A percentile compares a stretch with the other conserved stretches of the same genome.
Conservation (phyloP, 495 filamentous ascomycete species). For the Coniosporium apollinis region DNA sequence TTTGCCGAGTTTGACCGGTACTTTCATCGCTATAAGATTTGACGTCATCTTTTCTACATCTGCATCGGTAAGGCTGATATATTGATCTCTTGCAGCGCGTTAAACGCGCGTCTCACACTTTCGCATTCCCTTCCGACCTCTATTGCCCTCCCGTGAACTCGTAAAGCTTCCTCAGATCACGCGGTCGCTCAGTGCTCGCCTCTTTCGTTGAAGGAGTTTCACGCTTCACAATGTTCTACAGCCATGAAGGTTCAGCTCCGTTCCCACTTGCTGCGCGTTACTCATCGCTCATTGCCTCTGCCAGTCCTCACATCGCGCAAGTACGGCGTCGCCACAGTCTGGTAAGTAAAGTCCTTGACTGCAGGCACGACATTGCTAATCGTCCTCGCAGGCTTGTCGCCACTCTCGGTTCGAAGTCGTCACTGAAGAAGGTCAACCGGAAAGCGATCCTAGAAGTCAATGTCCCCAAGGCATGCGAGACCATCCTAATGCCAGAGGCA, state of each 20-base stretch:
- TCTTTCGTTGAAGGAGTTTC: too few relatives aligned
- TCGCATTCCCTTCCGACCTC: too few relatives aligned
- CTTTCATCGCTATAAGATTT: too few relatives aligned
- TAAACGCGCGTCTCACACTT: too few relatives aligned
- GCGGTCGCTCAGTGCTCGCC: too few relatives aligned
- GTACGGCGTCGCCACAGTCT: conserved; percentile 87
- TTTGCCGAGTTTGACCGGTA: too few relatives aligned
- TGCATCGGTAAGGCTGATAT: too few relatives aligned
- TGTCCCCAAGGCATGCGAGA: conserved; percentile 69
- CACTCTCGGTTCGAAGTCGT: conserved; percentile 62
- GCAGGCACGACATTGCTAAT: neutral
- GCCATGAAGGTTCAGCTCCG: conserved; percentile 59
- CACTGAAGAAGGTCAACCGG: conserved; percentile 57
- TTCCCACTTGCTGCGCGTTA: neutral
- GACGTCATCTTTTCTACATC: too few relatives aligned
- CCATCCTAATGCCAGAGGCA: conserved; percentile 66
- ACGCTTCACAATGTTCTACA: conserved; percentile 62
- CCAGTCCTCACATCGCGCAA: conserved; percentile 74
- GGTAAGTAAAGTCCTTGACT: conserved; percentile 36
- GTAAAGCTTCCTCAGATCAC: too few relatives aligned
- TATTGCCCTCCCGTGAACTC: too few relatives aligned
- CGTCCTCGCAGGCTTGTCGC: conserved; percentile 59
- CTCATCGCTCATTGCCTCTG: conserved; percentile 10
- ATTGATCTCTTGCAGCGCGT: too few relatives aligned
- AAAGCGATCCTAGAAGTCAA: conserved; percentile 82